Evolutionary conservation across 176 grass and related monocot genomes (phyloP).

Genomic region (Rhipidocladum racemiflorum): DNA sequence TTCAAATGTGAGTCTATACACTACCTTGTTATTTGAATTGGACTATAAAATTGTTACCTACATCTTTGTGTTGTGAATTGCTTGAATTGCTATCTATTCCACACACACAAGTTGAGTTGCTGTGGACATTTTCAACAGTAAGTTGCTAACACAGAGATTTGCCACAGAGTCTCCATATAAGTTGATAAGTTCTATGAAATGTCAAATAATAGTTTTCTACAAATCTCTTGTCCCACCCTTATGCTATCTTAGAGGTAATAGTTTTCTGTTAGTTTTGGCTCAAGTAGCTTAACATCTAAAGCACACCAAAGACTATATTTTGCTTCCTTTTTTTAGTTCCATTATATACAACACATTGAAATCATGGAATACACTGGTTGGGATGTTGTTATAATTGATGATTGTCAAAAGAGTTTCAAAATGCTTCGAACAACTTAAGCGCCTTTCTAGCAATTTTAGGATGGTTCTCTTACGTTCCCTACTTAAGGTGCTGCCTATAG

Average conservation of each 20-base stretch:
- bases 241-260: conserved; percentile 74
- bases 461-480: conserved; percentile 63
- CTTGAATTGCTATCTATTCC: too few species aligned
- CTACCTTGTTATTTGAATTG: too few species aligned
- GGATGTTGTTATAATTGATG: conserved; percentile 75
- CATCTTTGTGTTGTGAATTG: too few species aligned
- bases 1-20: too few species aligned
- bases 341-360: conserved; percentile 57
- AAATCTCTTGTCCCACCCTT: conserved; percentile 62
- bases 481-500: conserved; percentile 53
- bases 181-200: too few species aligned
- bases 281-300: conserved; percentile 5
- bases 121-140: too few species aligned
- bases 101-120: too few species aligned
- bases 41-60: too few species aligned
- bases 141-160: too few species aligned
- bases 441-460: conserved; percentile 64
- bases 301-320: neutral
- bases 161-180: too few species aligned
- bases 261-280: conserved; percentile 13
- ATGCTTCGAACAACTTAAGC: conserved; percentile 63
- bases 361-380: conserved; percentile 54
- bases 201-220: too few species aligned
- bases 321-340: conserved; percentile 13
- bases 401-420: conserved; percentile 76